Percentiles rank a stretch among this genome's conserved stretches.
Evolutionary conservation across 2,329 filamentous ascomycete species (phyloP).

Genomic region (Setomelanomma holmii): DNA sequence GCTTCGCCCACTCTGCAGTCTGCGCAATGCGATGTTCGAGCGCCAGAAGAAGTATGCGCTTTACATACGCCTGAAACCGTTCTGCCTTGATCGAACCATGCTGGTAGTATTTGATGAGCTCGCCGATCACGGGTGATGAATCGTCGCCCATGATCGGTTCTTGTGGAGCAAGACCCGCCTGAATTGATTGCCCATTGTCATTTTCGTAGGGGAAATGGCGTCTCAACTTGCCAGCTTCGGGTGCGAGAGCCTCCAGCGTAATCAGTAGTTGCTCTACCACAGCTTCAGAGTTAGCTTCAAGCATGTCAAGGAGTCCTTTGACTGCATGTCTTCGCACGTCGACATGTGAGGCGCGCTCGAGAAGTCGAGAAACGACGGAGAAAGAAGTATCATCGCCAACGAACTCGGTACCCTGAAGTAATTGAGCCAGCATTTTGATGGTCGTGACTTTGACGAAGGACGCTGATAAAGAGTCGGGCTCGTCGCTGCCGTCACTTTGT

Average conservation of each 20-base stretch:
- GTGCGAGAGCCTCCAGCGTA: conserved; percentile 37
- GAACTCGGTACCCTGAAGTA: conserved; percentile 43
- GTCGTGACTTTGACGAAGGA: conserved; percentile 54
- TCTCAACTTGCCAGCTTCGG: conserved; percentile 44
- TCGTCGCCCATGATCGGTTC: neutral
- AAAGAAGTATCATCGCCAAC: conserved; percentile 40
- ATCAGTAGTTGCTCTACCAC: conserved; percentile 22
- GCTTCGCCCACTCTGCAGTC: conserved; percentile 23
- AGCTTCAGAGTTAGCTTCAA: conserved; percentile 10
- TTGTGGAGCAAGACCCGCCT: no score
- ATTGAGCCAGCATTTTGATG: conserved; percentile 51
- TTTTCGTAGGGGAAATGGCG: conserved; percentile 39
- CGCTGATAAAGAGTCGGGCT: no score
- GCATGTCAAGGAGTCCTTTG: conserved; percentile 42
- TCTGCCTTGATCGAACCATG: neutral
- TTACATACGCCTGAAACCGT: conserved; percentile 10
- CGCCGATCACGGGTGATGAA: conserved; percentile 14
- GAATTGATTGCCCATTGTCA: no score
- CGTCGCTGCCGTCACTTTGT: no score
- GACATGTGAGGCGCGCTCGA: conserved; percentile 41
- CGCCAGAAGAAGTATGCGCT: conserved; percentile 31
- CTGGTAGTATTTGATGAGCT: conserved; percentile 2
- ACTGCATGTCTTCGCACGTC: conserved; percentile 48
- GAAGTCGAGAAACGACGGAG: conserved; percentile 39
- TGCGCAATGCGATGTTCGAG: conserved; percentile 21